Evolutionary conservation across 2,329 filamentous ascomycete species (phyloP).

Genomic region (Pyrenochaeta sp.): DNA sequence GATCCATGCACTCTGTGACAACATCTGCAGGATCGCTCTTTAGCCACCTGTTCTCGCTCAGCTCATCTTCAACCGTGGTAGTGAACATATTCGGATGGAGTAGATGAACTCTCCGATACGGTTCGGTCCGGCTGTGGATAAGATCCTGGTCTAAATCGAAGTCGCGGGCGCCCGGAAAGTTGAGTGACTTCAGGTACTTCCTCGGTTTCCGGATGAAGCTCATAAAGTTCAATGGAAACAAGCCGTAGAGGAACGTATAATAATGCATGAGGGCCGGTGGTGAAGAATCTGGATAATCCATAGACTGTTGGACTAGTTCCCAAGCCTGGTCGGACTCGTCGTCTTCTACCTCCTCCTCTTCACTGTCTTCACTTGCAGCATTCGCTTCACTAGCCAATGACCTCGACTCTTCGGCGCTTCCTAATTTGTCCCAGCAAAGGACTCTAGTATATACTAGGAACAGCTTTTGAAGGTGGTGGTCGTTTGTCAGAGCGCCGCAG

Average conservation of each 20-base stretch:
- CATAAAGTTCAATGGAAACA: constrained; percentile 88
- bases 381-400: constrained; percentile 11
- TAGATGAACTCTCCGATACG: constrained; percentile 75
- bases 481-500: constrained; percentile 72
- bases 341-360: constrained; percentile 48
- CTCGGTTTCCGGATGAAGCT: constrained; percentile 85
- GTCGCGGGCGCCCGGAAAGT: constrained; percentile 74
- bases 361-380: constrained; percentile 41
- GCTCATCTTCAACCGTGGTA: constrained; percentile 79
- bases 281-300: constrained; percentile 61
- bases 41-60: constrained; percentile 80
- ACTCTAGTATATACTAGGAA: constrained; percentile 84
- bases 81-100: constrained; percentile 87
- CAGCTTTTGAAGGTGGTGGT: constrained; percentile 70
- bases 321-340: constrained; percentile 57
- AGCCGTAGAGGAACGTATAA: constrained; percentile 82
- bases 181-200: constrained; percentile 76
- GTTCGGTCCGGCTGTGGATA: constrained; percentile 78
- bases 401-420: constrained; percentile 26
- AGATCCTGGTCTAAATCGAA: constrained; percentile 81
- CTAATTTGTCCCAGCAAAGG: constrained; percentile 77
- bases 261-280: constrained; percentile 76
- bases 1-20: constrained; percentile 78
- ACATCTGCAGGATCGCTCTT: constrained; percentile 82
- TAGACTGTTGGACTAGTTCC: constrained; percentile 70